A percentile compares a stretch with the other conserved stretches of the same genome.
Conservation (phyloP, 768 basidiomycete genomes). For the Steccherinum ochraceum region DNA sequence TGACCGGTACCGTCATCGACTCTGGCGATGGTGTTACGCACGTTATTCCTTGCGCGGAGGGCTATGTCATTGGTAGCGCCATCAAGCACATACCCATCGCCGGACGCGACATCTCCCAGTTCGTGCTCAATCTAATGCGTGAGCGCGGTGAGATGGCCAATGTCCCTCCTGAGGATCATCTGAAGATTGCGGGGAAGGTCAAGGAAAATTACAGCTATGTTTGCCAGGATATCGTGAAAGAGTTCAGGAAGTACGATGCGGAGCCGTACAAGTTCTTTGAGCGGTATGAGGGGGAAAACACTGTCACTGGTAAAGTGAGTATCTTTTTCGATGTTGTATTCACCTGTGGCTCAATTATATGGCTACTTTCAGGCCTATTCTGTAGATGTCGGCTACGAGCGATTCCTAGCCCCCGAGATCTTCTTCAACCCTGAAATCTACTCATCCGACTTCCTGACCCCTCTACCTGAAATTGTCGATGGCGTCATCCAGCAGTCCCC, state of each 20-base stretch:
- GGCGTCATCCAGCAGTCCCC: slow-evolving; percentile 93
- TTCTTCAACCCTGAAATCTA: slow-evolving; percentile 99
- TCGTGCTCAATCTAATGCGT: slow-evolving; percentile 91
- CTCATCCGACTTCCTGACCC: slow-evolving; percentile 95
- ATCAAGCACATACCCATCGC: slow-evolving; percentile 99
- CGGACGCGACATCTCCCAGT: slow-evolving; percentile 94
- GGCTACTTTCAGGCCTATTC: slow-evolving; percentile 78
- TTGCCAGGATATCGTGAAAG: slow-evolving; percentile 97
- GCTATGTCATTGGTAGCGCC: slow-evolving; percentile 97
- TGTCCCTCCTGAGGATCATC: slow-evolving; percentile 95
- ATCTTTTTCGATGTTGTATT: neutral
- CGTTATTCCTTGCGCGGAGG: slow-evolving; percentile 93
- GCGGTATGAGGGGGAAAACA: slow-evolving; percentile 89
- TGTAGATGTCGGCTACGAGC: slow-evolving; percentile 95
- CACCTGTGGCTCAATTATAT: neutral
- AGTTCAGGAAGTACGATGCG: slow-evolving; percentile 96
- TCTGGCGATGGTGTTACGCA: slow-evolving; percentile 99
- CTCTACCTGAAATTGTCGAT: slow-evolving; percentile 93
- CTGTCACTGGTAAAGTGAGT: slow-evolving; percentile 83
- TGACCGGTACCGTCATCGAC: slow-evolving; percentile 97
- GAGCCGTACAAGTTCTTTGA: slow-evolving; percentile 95
- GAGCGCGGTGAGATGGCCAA: slow-evolving; percentile 87
- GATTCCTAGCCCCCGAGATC: slow-evolving; percentile 98
- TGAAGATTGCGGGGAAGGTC: slow-evolving; percentile 85
- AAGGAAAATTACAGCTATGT: slow-evolving; percentile 99